Percentiles rank a stretch among this genome's conserved stretches.
These are phyloP conservation scores for Mercurialis annua DNA, from an alignment of 345 rosid genomes.

Conservation along the genomic window DNA sequence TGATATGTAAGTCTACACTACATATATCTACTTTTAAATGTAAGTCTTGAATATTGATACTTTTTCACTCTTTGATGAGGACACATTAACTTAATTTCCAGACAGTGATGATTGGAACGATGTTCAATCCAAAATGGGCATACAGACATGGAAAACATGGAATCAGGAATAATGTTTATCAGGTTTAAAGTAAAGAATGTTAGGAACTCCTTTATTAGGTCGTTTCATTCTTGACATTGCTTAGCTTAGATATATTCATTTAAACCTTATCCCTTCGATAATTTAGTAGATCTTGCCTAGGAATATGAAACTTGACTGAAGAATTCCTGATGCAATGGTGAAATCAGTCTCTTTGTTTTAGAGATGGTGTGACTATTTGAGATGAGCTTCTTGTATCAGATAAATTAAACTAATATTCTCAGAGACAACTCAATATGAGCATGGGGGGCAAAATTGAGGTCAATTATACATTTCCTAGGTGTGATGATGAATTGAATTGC, in stretches of 20 bases:
- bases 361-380: neutral
- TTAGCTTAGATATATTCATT: neutral
- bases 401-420: neutral
- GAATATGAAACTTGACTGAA: neutral
- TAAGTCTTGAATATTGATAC: neutral
- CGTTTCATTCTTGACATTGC: neutral
- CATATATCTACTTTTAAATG: neutral
- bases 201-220: neutral
- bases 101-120: neutral
- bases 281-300: neutral
- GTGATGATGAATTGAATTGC: neutral
- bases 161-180: neutral
- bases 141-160: neutral
- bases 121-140: no score
- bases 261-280: neutral
- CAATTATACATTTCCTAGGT: neutral
- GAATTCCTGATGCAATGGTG: neutral
- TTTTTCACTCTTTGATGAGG: neutral
- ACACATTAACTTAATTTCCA: neutral
- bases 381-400: neutral
- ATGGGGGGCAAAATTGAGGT: neutral
- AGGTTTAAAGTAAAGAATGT: neutral
- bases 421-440: no score
- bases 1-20: neutral
- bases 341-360: neutral